A percentile compares a stretch with the other conserved stretches of the same genome.
Conservation (phyloP, 2,329 filamentous ascomycete species). For the Stagonosporopsis tanaceti region DNA sequence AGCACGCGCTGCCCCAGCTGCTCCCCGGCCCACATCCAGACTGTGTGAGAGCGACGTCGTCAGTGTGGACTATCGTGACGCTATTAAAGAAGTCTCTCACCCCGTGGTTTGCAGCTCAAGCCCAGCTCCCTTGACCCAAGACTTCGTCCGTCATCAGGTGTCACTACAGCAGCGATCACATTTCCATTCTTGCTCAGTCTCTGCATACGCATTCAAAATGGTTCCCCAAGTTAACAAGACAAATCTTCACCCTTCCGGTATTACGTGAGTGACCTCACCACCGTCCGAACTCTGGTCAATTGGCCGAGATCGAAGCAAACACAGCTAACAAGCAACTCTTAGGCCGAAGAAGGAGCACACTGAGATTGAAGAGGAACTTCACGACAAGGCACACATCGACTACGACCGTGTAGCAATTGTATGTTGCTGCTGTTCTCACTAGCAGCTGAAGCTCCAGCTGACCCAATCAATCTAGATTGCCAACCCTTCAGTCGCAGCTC, state of each 20-base stretch:
- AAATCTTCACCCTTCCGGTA: conserved; percentile 86
- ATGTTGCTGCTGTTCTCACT: conserved; percentile 52
- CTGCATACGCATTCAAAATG: conserved; percentile 47
- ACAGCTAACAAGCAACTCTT: conserved; percentile 31
- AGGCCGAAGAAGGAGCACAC: conserved; percentile 90
- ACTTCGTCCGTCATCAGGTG: conserved; percentile 66
- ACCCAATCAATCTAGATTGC: conserved; percentile 63
- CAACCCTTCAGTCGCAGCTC: conserved; percentile 92
- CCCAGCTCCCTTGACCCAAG: conserved; percentile 59
- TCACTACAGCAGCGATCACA: conserved; percentile 66
- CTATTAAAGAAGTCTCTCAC: conserved; percentile 49
- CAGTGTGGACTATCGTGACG: conserved; percentile 38
- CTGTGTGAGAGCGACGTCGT: conserved; percentile 37
- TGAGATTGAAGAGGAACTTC: conserved; percentile 95
- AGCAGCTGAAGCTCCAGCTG: conserved; percentile 12
- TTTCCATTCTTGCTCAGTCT: conserved; percentile 67
- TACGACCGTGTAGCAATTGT: conserved; percentile 98
- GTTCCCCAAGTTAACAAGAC: conserved; percentile 81
- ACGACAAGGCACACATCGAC: conserved; percentile 98
- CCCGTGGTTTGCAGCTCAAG: conserved; percentile 49
- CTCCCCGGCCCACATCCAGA: conserved; percentile 35
- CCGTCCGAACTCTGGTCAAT: neutral
- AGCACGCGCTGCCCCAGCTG: conserved; percentile 27
- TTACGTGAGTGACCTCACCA: conserved; percentile 71
- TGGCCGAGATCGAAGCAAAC: conserved; percentile 1